Evolutionary conservation across 208 protist species (phyloP).

Genomic region (Jaenimonas drosophilae): DNA sequence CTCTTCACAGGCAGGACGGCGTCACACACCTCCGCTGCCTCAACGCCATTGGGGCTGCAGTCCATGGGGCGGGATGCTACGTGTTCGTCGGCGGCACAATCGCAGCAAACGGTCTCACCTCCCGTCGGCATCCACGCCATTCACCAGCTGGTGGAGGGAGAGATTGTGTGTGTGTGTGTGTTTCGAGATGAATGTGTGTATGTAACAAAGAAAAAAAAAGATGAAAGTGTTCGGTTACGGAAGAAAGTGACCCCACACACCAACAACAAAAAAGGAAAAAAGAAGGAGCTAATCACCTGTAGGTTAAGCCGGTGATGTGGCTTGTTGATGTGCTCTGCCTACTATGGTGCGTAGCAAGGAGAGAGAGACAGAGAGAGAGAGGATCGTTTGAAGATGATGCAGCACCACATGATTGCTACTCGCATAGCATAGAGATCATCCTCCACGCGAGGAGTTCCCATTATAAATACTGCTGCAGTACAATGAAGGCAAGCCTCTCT

Average conservation of each 20-base stretch:
- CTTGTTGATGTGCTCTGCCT: too few species aligned
- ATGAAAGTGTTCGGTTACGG: not conserved
- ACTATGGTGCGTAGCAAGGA: not conserved
- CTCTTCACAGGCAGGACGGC: not conserved
- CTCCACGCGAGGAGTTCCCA: too few species aligned
- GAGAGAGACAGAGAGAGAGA: not conserved
- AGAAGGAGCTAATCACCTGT: too few species aligned
- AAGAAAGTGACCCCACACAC: not conserved
- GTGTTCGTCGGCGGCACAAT: slow-evolving; percentile 24
- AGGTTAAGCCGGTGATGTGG: too few species aligned
- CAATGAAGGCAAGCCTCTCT: too few species aligned
- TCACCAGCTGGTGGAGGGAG: too few species aligned
- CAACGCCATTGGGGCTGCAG: too few species aligned
- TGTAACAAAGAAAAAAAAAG: not conserved
- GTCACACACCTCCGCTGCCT: not conserved
- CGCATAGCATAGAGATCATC: too few species aligned
- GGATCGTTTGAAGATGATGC: not conserved
- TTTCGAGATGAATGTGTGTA: not conserved
- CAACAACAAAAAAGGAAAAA: not conserved
- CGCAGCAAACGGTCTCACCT: slow-evolving; percentile 21
- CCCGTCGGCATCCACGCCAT: slow-evolving; percentile 13
- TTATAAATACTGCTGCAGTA: too few species aligned
- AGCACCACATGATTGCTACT: too few species aligned
- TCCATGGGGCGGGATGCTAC: too few species aligned
- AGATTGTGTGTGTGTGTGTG: too few species aligned